Conservation (phyloP, 441 rosid species). For the Brassica balearica region DNA sequence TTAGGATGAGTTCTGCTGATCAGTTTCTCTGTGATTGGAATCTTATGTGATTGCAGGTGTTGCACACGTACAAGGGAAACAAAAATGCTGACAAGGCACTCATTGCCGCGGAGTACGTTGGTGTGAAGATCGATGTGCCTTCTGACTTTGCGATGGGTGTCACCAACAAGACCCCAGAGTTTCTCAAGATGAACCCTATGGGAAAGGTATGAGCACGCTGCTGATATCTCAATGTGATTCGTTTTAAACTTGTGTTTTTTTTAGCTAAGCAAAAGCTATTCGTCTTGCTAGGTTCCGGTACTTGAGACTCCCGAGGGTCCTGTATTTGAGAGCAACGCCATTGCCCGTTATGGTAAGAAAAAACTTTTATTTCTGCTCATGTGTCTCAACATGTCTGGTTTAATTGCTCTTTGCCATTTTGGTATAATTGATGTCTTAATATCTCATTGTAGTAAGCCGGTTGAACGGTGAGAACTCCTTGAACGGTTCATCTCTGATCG, state of each 20-base stretch:
- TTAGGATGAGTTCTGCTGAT: background rate
- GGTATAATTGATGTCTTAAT: conserved; percentile 18
- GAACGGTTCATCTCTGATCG: conserved; percentile 68
- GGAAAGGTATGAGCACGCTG: conserved; percentile 64
- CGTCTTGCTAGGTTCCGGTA: conserved; percentile 67
- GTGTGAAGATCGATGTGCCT: conserved; percentile 61
- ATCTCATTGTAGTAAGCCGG: conserved; percentile 55
- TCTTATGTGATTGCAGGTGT: conserved; percentile 46
- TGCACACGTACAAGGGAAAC: conserved; percentile 66
- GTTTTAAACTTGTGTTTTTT: background rate
- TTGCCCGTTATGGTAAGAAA: conserved; percentile 83
- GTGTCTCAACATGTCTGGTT: background rate
- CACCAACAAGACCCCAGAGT: conserved; percentile 80
- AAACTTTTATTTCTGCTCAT: background rate
- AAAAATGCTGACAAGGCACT: conserved; percentile 70
- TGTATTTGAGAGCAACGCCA: conserved; percentile 91
- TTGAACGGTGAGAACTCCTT: conserved; percentile 65
- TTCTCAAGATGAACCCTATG: conserved; percentile 87
- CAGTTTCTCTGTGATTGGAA: background rate
- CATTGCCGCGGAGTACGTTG: conserved; percentile 82
- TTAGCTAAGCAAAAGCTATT: background rate
- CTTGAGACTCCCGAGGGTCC: conserved; percentile 90
- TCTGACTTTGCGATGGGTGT: conserved; percentile 83
- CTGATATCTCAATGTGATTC: background rate
- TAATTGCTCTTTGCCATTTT: background rate